These are phyloP conservation scores for Talaromyces verruculosus DNA, from an alignment of 2,329 filamentous ascomycete genomes.

Conservation along the genomic window DNA sequence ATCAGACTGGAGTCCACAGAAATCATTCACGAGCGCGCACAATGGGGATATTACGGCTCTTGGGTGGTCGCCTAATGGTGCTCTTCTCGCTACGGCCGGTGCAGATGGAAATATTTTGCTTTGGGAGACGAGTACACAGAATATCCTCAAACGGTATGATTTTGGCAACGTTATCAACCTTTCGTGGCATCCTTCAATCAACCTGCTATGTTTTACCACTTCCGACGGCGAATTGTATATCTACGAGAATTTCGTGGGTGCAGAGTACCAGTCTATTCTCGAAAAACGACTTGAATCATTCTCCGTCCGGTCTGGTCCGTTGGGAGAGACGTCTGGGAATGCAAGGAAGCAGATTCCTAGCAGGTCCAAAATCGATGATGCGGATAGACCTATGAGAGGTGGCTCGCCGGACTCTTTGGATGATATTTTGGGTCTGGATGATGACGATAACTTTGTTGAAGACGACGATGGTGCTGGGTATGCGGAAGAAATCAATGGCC, in stretches of 20 bases:
- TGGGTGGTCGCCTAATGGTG: conserved; percentile 93
- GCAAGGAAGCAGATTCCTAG: conserved; percentile 55
- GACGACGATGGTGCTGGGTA: conserved; percentile 97
- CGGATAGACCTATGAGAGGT: conserved; percentile 55
- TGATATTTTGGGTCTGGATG: conserved; percentile 71
- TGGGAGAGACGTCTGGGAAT: conserved; percentile 69
- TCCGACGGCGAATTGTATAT: conserved; percentile 93
- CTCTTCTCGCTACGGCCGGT: conserved; percentile 69
- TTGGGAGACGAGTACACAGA: conserved; percentile 90
- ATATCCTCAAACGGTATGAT: conserved; percentile 72
- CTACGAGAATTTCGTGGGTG: conserved; percentile 60
- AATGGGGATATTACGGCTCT: conserved; percentile 80
- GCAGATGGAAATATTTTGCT: conserved; percentile 55
- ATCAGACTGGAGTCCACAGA: conserved; percentile 84
- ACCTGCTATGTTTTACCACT: conserved; percentile 87
- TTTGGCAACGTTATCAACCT: conserved; percentile 83
- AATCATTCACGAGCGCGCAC: conserved; percentile 75
- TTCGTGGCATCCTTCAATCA: conserved; percentile 86
- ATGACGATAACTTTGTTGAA: conserved; percentile 86
- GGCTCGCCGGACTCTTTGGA: conserved; percentile 76
- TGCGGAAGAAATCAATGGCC: conserved; percentile 59
- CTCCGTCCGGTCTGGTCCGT: conserved; percentile 80
- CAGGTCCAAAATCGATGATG: conserved; percentile 52
- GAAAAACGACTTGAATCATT: conserved; percentile 66
- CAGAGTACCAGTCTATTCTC: conserved; percentile 51